Evolutionary conservation across 83 land plant species (phyloP).

Genomic region (Diphasiastrum complanatum): DNA sequence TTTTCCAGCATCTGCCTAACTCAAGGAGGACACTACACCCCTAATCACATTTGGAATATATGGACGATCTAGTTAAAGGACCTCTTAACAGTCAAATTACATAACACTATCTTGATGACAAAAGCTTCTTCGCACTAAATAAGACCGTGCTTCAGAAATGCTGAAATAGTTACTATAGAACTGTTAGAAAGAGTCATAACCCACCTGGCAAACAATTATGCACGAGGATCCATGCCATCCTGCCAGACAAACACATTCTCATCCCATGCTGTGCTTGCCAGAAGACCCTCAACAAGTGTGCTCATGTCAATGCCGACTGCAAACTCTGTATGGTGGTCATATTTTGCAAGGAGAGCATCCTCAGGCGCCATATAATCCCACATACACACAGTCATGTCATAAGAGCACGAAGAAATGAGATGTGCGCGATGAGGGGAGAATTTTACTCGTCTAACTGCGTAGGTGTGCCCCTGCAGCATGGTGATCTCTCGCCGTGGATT

Average conservation of each 20-base stretch:
- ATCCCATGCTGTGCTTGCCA: conserved; percentile 95
- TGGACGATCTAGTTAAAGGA: too few relatives aligned
- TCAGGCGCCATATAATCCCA: conserved; percentile 84
- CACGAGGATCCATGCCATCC: conserved; percentile 82
- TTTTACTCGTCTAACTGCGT: conserved; percentile 71
- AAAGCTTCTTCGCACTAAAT: too few relatives aligned
- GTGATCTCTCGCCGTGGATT: conserved; percentile 61
- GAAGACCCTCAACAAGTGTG: conserved; percentile 74
- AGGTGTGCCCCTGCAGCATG: conserved; percentile 75
- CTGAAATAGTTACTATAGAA: too few relatives aligned
- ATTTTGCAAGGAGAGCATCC: conserved; percentile 58
- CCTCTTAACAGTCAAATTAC: too few relatives aligned
- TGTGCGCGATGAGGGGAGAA: conserved; percentile 75
- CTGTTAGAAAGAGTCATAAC: too few relatives aligned
- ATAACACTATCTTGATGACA: too few relatives aligned
- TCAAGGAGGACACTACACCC: too few relatives aligned
- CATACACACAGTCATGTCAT: conserved; percentile 85
- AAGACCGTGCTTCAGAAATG: too few relatives aligned
- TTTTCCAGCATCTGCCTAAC: too few relatives aligned
- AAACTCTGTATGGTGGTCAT: conserved; percentile 92
- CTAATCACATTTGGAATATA: too few relatives aligned
- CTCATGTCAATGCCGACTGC: conserved; percentile 92
- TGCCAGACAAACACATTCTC: conserved; percentile 93
- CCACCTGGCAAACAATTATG: too few relatives aligned
- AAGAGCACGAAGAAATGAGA: conserved; percentile 69